Base-by-base conservation (phyloP, 1,284 basidiomycete species). In the Ceratobasidium sp. region DNA sequence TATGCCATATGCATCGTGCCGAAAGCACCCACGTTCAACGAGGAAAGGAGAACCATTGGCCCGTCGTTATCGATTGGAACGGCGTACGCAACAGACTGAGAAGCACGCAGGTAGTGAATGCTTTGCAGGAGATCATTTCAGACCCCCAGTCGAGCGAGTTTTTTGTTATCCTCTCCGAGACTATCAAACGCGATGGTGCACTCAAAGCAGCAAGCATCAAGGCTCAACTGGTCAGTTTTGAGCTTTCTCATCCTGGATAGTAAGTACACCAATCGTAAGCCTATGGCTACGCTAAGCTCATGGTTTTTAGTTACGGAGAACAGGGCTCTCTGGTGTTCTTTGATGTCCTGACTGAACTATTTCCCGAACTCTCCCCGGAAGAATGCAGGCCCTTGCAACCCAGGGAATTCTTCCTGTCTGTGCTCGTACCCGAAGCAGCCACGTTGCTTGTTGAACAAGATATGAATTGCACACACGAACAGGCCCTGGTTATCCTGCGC, bases 191-290 rank as follows among this genome's bases (percentile, higher is more conserved):
- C 16, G 58, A 73, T 24, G 71, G 92, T 0, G 85, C 86, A 31
- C 86, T 88, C 56, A 87, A 86, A n/a, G 87, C 87, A 13, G 84
- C 87, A 1, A 89, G 91, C 39, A 86, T 92, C 61, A 86, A 85
- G 58, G 91, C 87, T 1, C 92, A 93, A 78, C 92, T 92, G 78
- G 84, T 87, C 31, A 91, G 83, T 77, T 94, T 94, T 78, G 87
- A 92, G 78, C 91, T 88, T 82, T 87, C 88, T 1, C 91, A 92
- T 77, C 91, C 92, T 48, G 92, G 92, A 83, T 94, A 94, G 92
- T 94, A 79, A 83, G 92, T 83, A 16, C 56, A n/a, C 43, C 64
- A 22, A 22, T 58, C 61, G 75, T 74, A 22, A 51, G n/a, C 24
- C 7, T 75, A 34, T 66, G 65, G 54, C 61, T 29, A 49, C 69